phyloP scores from a whole-genome alignment of 78 protist genomes.

The Dictyostelium discoideum region dicty_2.7 NC_007091.3:796501-797000 shows the following conservation, averaged over 20 bases:
- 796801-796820: not conserved
- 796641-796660: slow-evolving; percentile 70
- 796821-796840: not conserved
- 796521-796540: slow-evolving; percentile 88
- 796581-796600: slow-evolving; percentile 94
- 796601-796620: slow-evolving; percentile 83
- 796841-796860: slow-evolving; percentile 11
- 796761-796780: not conserved
- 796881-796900: not conserved
- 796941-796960: not conserved
- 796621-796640: slow-evolving; percentile 71
- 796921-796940: not conserved
- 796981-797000: not conserved
- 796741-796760: slow-evolving; percentile 11
- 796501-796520: slow-evolving; percentile 87
- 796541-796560: slow-evolving; percentile 69
- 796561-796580: slow-evolving; percentile 94
- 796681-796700: slow-evolving; percentile 74
- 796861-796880: not conserved
- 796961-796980: not conserved
- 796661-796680: slow-evolving; percentile 46
- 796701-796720: slow-evolving; percentile 76
- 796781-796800: not conserved
- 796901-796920: not conserved
- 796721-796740: slow-evolving; percentile 11